Conservation (phyloP, 1,139 yeast genomes). For the Saccharomyces hybrid region DNA sequence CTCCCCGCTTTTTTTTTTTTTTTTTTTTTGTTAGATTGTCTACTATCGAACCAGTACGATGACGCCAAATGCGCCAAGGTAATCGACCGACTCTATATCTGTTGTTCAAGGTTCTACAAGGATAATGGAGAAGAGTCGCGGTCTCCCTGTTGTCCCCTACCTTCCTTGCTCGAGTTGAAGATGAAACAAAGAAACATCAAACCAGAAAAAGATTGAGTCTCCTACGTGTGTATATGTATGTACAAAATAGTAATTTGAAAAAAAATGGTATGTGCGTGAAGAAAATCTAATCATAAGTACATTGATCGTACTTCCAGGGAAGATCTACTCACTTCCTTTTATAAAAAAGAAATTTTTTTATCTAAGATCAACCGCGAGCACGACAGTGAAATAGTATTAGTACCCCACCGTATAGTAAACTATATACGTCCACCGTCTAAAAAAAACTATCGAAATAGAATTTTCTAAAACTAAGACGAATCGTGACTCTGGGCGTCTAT, state of each 20-base stretch:
- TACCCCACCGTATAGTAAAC: conserved; percentile 23
- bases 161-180: conserved; percentile 47
- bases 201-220: background rate
- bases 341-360: conserved; percentile 22
- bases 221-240: background rate
- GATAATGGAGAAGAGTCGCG: conserved; percentile 46
- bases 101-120: conserved; percentile 52
- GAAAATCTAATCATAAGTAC: conserved; percentile 7
- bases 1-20: too few relatives aligned
- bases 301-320: conserved; percentile 5
- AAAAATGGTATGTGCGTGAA: conserved; percentile 4
- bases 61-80: conserved; percentile 55
- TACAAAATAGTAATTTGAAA: background rate
- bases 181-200: conserved; percentile 43
- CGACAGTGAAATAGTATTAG: conserved; percentile 39
- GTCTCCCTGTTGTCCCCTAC: conserved; percentile 61
- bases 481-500: conserved; percentile 97
- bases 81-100: conserved; percentile 53
- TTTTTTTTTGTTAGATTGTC: conserved; percentile 36
- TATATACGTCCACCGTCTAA: conserved; percentile 31
- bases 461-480: conserved; percentile 22
- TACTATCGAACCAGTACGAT: conserved; percentile 46
- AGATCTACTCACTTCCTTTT: conserved; percentile 5
- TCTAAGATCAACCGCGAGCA: conserved; percentile 93
- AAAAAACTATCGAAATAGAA: conserved; percentile 11